phyloP scores from a whole-genome alignment of 2,329 filamentous ascomycete species.

The Phyllosticta citribraziliensis region DNA sequence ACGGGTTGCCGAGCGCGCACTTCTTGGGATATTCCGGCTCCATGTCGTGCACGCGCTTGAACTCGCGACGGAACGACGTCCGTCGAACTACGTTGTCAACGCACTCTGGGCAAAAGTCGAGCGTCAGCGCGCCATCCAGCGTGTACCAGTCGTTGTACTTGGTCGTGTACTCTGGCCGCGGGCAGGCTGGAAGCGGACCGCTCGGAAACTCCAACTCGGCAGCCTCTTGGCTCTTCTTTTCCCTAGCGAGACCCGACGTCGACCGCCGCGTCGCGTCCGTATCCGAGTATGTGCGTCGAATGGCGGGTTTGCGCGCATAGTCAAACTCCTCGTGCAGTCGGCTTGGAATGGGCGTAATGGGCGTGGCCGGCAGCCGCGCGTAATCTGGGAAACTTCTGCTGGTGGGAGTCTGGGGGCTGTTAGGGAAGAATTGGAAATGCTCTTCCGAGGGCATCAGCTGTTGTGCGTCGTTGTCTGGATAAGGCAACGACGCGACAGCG shows the following conservation, averaged over 20 bases:
- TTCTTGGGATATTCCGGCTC: constrained; percentile 48
- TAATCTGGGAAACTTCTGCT: neutral
- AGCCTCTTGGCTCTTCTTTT: neutral
- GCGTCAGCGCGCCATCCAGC: constrained; percentile 56
- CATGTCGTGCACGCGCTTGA: constrained; percentile 52
- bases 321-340: neutral
- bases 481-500: constrained; percentile 27
- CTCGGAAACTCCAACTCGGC: neutral
- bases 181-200: constrained; percentile 53
- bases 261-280: neutral
- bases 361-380: neutral
- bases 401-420: constrained; percentile 1
- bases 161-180: constrained; percentile 50
- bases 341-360: neutral
- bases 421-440: constrained; percentile 28
- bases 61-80: constrained; percentile 57
- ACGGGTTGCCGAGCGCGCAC: constrained; percentile 74
- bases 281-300: constrained; percentile 6
- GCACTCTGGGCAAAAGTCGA: constrained; percentile 78
- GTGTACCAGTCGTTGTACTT: constrained; percentile 74
- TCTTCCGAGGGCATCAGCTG: constrained; percentile 35
- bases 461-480: constrained; percentile 34
- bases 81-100: constrained; percentile 59
- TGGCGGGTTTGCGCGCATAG: neutral
- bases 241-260: neutral